Conservation (phyloP, 164 flowering plant species). For the Buxus sempervirens region DNA sequence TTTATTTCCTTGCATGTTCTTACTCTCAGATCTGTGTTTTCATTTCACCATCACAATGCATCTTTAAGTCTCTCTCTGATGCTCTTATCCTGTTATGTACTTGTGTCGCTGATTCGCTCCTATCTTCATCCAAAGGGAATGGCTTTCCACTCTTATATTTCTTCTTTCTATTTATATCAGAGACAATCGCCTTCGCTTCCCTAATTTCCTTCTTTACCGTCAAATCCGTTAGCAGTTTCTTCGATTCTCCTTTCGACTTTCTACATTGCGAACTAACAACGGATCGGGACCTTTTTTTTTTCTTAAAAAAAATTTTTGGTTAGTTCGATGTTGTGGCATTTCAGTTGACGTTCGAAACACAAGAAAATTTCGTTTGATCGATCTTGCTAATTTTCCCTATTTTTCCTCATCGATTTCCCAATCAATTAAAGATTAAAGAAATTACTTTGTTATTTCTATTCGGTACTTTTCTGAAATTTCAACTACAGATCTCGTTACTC, state of each 20-base stretch:
- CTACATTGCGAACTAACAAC: no score
- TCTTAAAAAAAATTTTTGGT: no score
- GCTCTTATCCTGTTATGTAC: no score
- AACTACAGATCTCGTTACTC: neutral
- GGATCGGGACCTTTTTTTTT: no score
- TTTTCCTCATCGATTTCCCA: neutral
- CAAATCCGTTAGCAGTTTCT: neutral
- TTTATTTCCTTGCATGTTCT: neutral
- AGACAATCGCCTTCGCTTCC: neutral
- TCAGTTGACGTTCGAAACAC: no score
- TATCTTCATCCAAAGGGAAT: no score
- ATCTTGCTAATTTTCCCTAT: no score
- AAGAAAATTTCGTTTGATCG: no score
- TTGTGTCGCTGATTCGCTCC: no score
- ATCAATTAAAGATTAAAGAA: no score
- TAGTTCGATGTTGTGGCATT: no score
- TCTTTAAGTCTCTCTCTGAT: neutral
- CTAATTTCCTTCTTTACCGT: neutral
- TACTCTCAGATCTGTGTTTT: neutral
- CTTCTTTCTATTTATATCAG: neutral
- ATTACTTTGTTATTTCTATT: neutral
- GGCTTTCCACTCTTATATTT: neutral
- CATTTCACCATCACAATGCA: neutral
- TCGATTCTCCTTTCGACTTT: neutral
- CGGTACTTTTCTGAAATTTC: neutral